Percentiles rank a stretch among this genome's conserved stretches.
phyloP scores from a whole-genome alignment of 768 basidiomycete genomes.

The Phylloporus sp. region DNA sequence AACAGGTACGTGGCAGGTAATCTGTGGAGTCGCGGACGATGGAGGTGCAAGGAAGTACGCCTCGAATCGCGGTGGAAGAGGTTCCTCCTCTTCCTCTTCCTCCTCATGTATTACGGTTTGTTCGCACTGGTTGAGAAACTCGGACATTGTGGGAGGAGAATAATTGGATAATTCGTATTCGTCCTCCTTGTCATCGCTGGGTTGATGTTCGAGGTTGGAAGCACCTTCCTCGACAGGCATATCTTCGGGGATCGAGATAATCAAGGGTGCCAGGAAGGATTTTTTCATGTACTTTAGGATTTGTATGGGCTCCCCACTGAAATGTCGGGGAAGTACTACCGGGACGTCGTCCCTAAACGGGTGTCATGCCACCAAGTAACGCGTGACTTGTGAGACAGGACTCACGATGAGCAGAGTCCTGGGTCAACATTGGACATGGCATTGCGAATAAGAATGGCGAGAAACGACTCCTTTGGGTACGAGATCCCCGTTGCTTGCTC shows the following conservation, averaged over 20 bases:
- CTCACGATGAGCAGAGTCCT: not conserved
- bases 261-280: not conserved
- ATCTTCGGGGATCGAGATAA: not conserved
- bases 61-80: not conserved
- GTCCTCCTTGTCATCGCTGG: not conserved
- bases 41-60: not conserved
- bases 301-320: slow-evolving; percentile 1
- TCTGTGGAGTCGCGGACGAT: not conserved
- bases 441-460: not conserved
- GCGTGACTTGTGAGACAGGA: not conserved
- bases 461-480: slow-evolving; percentile 7
- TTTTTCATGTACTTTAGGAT: slow-evolving; percentile 3
- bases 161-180: not conserved
- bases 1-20: slow-evolving; percentile 4
- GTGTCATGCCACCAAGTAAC: not conserved
- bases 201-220: not conserved
- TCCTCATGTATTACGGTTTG: not conserved
- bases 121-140: not conserved
- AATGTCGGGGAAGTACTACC: slow-evolving; percentile 6
- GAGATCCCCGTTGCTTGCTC: not conserved
- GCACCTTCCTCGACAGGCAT: not conserved
- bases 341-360: slow-evolving; percentile 5
- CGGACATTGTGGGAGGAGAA: slow-evolving; percentile 3
- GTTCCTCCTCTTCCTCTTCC: not conserved
- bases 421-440: not conserved